Evolutionary conservation across 2,329 filamentous ascomycete species (phyloP).

Genomic region (Pleurostoma richardsiae): DNA sequence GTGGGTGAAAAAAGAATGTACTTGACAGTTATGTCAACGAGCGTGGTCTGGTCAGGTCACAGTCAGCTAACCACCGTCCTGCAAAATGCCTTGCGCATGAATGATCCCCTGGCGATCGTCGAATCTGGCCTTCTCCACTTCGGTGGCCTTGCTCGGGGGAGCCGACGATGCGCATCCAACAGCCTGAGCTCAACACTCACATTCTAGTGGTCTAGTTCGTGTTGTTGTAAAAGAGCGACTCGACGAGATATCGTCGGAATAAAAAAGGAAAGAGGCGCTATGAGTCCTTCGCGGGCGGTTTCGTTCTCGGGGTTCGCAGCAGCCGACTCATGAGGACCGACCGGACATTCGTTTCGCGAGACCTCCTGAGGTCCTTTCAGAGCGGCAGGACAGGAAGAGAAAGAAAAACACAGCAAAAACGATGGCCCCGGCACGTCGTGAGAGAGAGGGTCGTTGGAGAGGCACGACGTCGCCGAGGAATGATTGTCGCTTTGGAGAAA

Average conservation of each 20-base stretch:
- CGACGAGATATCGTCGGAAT: constrained; percentile 39
- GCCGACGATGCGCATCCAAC: too few species aligned
- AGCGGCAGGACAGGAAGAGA: constrained; percentile 3
- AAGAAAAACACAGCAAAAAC: constrained; percentile 3
- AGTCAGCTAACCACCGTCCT: constrained; percentile 12
- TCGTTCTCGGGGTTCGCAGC: constrained; percentile 10
- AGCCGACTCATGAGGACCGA: not conserved
- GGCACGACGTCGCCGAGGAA: constrained; percentile 14
- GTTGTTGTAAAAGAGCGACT: constrained; percentile 37
- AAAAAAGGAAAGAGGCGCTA: constrained; percentile 7
- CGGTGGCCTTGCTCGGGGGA: not conserved
- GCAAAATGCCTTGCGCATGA: constrained; percentile 14
- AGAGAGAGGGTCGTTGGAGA: constrained; percentile 4
- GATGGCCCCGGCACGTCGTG: constrained; percentile 6
- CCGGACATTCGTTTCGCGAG: constrained; percentile 4
- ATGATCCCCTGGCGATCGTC: constrained; percentile 23
- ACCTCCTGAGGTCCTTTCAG: constrained; percentile 18
- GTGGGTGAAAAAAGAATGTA: constrained; percentile 48
- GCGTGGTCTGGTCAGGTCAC: constrained; percentile 26
- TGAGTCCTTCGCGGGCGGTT: constrained; percentile 16
- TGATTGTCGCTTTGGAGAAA: constrained; percentile 12
- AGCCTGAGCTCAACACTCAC: not conserved
- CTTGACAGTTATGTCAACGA: constrained; percentile 52
- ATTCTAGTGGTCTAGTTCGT: constrained; percentile 9
- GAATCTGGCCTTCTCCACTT: constrained; percentile 3